Percentiles rank a stretch among this genome's conserved stretches.
Evolutionary conservation across 2,329 filamentous ascomycete genomes (phyloP).

Genomic region (Penicillium sp.): DNA sequence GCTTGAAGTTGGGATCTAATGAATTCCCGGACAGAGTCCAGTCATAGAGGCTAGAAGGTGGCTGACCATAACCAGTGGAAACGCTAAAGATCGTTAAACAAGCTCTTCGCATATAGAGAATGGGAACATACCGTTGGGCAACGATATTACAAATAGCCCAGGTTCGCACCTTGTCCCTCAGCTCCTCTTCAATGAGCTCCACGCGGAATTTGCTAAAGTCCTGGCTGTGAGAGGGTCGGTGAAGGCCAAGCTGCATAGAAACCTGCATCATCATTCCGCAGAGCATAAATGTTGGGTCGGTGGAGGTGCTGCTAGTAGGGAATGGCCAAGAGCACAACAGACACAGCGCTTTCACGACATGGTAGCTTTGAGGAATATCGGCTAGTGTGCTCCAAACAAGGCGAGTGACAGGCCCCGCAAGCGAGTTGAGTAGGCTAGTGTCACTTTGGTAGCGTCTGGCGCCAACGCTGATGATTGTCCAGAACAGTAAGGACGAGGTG

Average conservation of each 20-base stretch:
- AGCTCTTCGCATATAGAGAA: neutral
- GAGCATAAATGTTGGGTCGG: conserved; percentile 65
- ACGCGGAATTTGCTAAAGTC: conserved; percentile 52
- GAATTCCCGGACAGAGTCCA: conserved; percentile 53
- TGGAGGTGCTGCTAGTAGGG: conserved; percentile 61
- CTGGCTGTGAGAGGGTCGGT: conserved; percentile 63
- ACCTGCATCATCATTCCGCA: conserved; percentile 67
- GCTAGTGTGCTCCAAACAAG: conserved; percentile 62
- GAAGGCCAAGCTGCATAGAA: conserved; percentile 65
- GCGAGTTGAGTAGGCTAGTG: conserved; percentile 52
- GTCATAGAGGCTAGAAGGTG: conserved; percentile 61
- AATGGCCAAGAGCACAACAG: conserved; percentile 65
- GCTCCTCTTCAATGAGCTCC: conserved; percentile 60
- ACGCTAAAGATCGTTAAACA: conserved; percentile 44
- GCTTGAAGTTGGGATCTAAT: conserved; percentile 45
- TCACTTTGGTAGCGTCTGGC: conserved; percentile 59
- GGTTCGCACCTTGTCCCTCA: conserved; percentile 63
- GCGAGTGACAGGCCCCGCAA: conserved; percentile 54
- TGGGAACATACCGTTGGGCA: conserved; percentile 57
- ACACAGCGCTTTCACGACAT: conserved; percentile 63
- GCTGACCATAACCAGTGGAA: conserved; percentile 67
- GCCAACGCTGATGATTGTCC: conserved; percentile 64
- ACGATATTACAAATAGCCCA: conserved; percentile 69
- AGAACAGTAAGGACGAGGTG: conserved; percentile 64
- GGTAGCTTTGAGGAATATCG: conserved; percentile 62